Percentiles rank a stretch among this genome's conserved stretches.
These are phyloP conservation scores for Macrolepiota fuliginosa DNA, from an alignment of 768 basidiomycete species.

Conservation along the genomic window DNA sequence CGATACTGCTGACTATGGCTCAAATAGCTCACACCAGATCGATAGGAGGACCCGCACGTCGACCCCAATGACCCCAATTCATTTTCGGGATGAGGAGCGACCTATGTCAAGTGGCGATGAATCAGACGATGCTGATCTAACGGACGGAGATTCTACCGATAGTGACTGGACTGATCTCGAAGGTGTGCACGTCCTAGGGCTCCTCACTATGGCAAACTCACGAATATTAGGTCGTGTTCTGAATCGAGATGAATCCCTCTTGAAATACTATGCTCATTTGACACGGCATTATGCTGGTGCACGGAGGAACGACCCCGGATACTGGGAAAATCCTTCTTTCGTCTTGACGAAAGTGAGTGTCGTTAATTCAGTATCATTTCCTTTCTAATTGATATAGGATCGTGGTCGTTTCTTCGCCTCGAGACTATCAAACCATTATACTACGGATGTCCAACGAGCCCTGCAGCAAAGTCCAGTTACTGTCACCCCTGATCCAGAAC, in stretches of 20 bases:
- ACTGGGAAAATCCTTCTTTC: constrained; percentile 50
- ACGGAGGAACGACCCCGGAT: constrained; percentile 30
- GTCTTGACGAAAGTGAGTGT: constrained; percentile 38
- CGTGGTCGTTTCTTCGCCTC: neutral
- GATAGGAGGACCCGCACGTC: constrained; percentile 51
- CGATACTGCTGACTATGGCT: neutral
- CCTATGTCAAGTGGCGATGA: constrained; percentile 70
- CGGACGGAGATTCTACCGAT: constrained; percentile 50
- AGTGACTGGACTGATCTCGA: constrained; percentile 44
- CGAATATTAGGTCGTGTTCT: neutral
- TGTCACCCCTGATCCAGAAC: constrained; percentile 20
- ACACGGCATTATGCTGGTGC: constrained; percentile 46
- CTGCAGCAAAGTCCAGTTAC: constrained; percentile 1
- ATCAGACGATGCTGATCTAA: constrained; percentile 73
- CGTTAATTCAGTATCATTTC: constrained; percentile 15
- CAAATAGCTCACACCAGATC: neutral
- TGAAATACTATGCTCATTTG: constrained; percentile 47
- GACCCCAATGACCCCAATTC: constrained; percentile 39
- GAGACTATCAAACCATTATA: neutral
- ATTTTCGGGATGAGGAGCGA: constrained; percentile 39
- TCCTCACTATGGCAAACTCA: neutral
- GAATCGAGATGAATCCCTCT: constrained; percentile 23
- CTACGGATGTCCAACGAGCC: neutral
- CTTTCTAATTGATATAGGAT: constrained; percentile 10
- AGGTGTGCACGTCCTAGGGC: constrained; percentile 28